These are phyloP conservation scores for Cyclocybe aegerita DNA, from an alignment of 768 basidiomycete genomes.

Conservation along the genomic window DNA sequence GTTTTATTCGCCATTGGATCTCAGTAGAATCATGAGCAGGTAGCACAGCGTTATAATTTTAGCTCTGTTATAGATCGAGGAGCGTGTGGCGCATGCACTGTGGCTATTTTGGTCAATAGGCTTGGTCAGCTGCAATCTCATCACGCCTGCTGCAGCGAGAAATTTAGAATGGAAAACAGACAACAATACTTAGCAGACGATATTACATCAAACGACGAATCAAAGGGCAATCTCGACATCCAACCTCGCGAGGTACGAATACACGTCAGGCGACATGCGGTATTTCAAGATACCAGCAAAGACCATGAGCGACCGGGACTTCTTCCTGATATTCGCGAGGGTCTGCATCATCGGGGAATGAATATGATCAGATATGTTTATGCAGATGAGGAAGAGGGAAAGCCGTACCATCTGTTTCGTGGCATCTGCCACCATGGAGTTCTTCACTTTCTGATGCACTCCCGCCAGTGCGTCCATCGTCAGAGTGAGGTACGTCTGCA, in stretches of 20 bases:
- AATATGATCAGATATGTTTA: slow-evolving; percentile 4
- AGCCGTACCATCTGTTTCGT: slow-evolving; percentile 71
- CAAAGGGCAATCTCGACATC: slow-evolving; percentile 85
- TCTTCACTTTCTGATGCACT: slow-evolving; percentile 77
- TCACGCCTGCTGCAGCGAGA: not conserved
- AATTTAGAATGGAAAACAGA: too few relatives aligned
- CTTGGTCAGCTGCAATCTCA: not conserved
- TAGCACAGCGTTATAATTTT: too few relatives aligned
- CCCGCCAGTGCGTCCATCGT: slow-evolving; percentile 91
- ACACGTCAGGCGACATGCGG: slow-evolving; percentile 87
- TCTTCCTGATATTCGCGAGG: slow-evolving; percentile 65
- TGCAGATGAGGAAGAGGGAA: slow-evolving; percentile 5
- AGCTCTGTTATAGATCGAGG: too few relatives aligned
- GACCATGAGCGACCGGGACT: slow-evolving; percentile 83
- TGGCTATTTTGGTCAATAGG: not conserved
- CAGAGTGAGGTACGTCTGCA: slow-evolving; percentile 83
- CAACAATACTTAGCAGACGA: not conserved
- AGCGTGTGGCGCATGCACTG: too few relatives aligned
- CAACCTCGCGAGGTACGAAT: slow-evolving; percentile 80
- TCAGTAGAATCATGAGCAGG: too few relatives aligned
- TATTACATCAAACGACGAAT: slow-evolving; percentile 9
- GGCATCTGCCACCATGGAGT: slow-evolving; percentile 67
- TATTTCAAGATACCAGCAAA: slow-evolving; percentile 89
- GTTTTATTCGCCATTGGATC: too few relatives aligned
- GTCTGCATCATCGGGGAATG: slow-evolving; percentile 41